Percentiles rank a stretch among this genome's conserved stretches.
Conservation (phyloP, 805 yeast species). For the Schizosaccharomyces osmophilus region DNA sequence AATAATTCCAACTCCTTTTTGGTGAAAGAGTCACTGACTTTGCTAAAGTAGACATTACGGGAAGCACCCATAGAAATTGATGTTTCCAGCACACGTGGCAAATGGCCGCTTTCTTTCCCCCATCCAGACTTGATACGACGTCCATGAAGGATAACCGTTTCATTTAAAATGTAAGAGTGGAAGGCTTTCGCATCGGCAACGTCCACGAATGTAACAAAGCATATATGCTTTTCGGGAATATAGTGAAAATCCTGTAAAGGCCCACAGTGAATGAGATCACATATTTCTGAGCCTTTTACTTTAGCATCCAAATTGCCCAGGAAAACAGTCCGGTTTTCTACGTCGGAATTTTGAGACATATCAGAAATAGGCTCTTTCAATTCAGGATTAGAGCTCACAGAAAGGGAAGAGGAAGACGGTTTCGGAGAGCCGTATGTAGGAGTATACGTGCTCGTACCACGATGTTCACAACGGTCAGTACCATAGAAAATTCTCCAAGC, state of each 20-base stretch:
- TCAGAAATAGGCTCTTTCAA: not conserved
- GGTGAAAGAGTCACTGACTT: constrained; percentile 22
- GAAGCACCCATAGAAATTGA: constrained; percentile 90
- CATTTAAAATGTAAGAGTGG: constrained; percentile 76
- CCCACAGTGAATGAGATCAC: constrained; percentile 92
- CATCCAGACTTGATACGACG: constrained; percentile 81
- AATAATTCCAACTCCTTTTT: constrained; percentile 41
- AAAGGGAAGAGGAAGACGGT: not conserved
- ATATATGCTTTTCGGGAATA: constrained; percentile 64
- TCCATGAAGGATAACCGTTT: constrained; percentile 66
- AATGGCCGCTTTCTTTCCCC: constrained; percentile 91
- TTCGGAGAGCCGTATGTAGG: not conserved
- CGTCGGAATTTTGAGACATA: not conserved
- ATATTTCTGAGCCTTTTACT: constrained; percentile 71
- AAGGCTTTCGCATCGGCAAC: constrained; percentile 95
- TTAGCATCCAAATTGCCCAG: constrained; percentile 76
- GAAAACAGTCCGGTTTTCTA: constrained; percentile 78
- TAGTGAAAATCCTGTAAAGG: constrained; percentile 62
- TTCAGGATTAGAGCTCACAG: not conserved
- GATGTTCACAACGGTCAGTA: constrained; percentile 37
- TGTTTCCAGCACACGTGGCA: constrained; percentile 59
- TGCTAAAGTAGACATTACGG: constrained; percentile 77
- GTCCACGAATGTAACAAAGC: constrained; percentile 85
- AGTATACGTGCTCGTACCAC: not conserved
- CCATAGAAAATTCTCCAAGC: constrained; percentile 72